Conservation (phyloP, 768 basidiomycete species). For the Tylopilus sp. region DNA sequence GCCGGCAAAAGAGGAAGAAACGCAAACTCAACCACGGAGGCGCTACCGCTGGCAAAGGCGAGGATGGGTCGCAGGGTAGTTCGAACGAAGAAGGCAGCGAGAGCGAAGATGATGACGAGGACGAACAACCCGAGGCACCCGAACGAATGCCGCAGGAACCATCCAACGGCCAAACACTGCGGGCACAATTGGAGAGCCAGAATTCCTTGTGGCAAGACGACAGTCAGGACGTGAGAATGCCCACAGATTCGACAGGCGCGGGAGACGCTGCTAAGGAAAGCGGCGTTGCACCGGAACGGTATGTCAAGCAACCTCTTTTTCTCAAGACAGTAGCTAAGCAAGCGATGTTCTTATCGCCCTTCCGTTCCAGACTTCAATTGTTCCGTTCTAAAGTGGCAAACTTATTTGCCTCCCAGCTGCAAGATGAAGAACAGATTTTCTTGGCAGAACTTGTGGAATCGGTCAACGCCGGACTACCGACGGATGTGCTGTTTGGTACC, state of each 20-base stretch:
- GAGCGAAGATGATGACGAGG: constrained; percentile 44
- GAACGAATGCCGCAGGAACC: constrained; percentile 44
- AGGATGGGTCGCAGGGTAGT: constrained; percentile 38
- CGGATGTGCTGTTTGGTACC: constrained; percentile 70
- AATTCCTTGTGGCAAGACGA: constrained; percentile 68
- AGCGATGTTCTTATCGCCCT: neutral
- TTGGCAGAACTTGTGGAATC: constrained; percentile 64
- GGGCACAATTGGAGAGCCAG: constrained; percentile 34
- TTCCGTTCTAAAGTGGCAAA: constrained; percentile 79
- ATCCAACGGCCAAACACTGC: constrained; percentile 21
- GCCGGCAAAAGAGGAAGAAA: constrained; percentile 67
- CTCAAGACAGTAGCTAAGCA: neutral
- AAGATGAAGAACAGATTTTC: constrained; percentile 75
- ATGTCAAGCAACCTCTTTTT: constrained; percentile 24
- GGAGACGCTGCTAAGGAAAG: constrained; percentile 38
- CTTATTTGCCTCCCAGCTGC: constrained; percentile 62
- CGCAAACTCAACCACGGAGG: constrained; percentile 77
- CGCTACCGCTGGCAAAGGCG: constrained; percentile 49
- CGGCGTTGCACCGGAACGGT: constrained; percentile 58
- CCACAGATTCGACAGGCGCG: constrained; percentile 40
- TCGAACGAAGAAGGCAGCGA: constrained; percentile 37
- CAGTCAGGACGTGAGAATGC: constrained; percentile 65
- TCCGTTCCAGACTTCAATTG: constrained; percentile 55
- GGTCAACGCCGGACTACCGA: constrained; percentile 73
- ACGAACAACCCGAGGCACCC: constrained; percentile 33